A percentile compares a stretch with the other conserved stretches of the same genome.
Conservation (phyloP, 2,329 filamentous ascomycete species). For the Chaetomiaceae sp. region DNA sequence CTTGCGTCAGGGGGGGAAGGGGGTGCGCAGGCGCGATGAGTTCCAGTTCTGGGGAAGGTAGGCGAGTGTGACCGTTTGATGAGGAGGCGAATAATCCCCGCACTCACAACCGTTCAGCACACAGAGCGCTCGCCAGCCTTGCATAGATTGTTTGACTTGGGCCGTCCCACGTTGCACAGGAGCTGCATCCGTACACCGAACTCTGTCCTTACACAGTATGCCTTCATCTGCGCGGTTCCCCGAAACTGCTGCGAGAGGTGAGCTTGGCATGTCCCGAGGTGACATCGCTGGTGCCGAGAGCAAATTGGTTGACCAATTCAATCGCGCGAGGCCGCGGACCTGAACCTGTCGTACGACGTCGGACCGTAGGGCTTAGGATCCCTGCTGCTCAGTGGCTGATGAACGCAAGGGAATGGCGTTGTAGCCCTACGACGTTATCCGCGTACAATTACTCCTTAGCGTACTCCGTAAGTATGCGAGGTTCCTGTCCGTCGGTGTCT, state of each 20-base stretch:
- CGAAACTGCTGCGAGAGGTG: neutral
- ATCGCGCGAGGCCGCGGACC: too few relatives aligned
- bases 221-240: too few relatives aligned
- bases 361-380: slow-evolving; percentile 13
- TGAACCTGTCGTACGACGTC: slow-evolving; percentile 9
- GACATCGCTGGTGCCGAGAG: neutral
- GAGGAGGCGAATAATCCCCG: too few relatives aligned
- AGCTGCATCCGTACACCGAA: slow-evolving; percentile 1
- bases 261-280: neutral
- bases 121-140: slow-evolving; percentile 9
- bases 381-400: slow-evolving; percentile 7
- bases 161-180: neutral
- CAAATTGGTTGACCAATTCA: neutral
- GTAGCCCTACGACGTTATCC: too few relatives aligned
- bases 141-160: slow-evolving; percentile 8
- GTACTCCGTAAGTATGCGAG: slow-evolving; percentile 3
- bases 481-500: neutral
- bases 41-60: neutral
- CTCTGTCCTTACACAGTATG: too few relatives aligned
- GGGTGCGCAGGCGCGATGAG: slow-evolving; percentile 1
- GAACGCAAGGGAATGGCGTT: slow-evolving; percentile 4
- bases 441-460: neutral
- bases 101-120: too few relatives aligned
- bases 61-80: too few relatives aligned
- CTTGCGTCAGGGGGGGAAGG: too few relatives aligned